Evolutionary conservation across 164 flowering plant species (phyloP).

Genomic region (Piper betle): DNA sequence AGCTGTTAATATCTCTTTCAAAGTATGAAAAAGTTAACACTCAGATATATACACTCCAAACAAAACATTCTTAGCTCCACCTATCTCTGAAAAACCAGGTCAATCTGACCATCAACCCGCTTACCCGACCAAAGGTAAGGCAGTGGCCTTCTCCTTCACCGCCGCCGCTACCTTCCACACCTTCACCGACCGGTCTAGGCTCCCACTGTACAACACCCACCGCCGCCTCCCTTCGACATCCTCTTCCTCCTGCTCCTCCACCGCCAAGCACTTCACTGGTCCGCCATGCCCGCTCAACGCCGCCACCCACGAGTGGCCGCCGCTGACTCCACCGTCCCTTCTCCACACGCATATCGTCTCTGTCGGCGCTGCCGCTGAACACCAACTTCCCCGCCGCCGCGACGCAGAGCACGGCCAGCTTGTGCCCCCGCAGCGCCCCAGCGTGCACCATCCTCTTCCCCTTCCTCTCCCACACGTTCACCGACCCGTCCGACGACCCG

Average conservation of each 20-base stretch:
- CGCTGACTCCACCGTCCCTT: slow-evolving; percentile 23
- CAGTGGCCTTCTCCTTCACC: background rate
- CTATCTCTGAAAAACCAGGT: no score
- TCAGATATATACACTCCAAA: no score
- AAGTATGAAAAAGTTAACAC: no score
- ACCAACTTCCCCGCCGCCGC: slow-evolving; percentile 52
- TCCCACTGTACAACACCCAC: slow-evolving; percentile 70
- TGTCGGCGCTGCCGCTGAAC: slow-evolving; percentile 75
- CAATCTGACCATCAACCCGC: background rate
- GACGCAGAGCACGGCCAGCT: slow-evolving; percentile 63
- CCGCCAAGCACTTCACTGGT: slow-evolving; percentile 73
- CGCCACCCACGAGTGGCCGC: slow-evolving; percentile 48
- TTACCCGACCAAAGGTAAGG: background rate
- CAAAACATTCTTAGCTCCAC: no score
- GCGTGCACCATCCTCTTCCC: slow-evolving; percentile 49
- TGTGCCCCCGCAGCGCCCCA: slow-evolving; percentile 65
- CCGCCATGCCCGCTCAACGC: slow-evolving; percentile 67
- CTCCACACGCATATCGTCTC: slow-evolving; percentile 77
- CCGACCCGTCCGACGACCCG: slow-evolving; percentile 77
- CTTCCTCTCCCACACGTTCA: slow-evolving; percentile 56
- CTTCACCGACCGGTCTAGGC: slow-evolving; percentile 72
- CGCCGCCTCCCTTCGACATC: slow-evolving; percentile 14
- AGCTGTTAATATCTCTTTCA: no score
- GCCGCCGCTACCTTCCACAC: slow-evolving; percentile 50
- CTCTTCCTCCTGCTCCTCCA: slow-evolving; percentile 29